Evolutionary conservation across 495 filamentous ascomycete genomes (phyloP).

Genomic region (Trichoderma erinaceum): DNA sequence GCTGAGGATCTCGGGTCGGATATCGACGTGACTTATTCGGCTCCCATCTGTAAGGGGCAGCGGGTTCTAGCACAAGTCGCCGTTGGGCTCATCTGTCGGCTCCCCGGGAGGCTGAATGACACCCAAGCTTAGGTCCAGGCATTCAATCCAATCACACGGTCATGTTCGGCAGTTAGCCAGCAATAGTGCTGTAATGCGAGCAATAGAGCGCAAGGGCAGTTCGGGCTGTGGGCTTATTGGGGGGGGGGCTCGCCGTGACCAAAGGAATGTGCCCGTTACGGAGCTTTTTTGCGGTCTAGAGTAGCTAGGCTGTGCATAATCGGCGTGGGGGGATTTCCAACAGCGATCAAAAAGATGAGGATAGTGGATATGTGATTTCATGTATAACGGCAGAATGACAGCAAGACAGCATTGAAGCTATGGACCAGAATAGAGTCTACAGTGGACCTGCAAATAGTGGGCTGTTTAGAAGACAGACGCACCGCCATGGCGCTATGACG

Average conservation of each 20-base stretch:
- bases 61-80: not conserved
- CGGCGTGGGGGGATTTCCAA: too few relatives aligned
- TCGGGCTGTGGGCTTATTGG: too few relatives aligned
- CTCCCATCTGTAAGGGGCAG: not conserved
- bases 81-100: not conserved
- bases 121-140: not conserved
- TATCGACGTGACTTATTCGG: not conserved
- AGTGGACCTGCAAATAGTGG: not conserved
- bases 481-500: not conserved
- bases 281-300: too few relatives aligned
- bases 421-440: not conserved
- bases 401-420: not conserved
- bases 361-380: too few relatives aligned
- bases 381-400: too few relatives aligned
- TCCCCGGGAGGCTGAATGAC: conserved; percentile 2
- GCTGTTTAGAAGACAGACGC: not conserved
- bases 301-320: too few relatives aligned
- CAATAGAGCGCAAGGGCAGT: not conserved
- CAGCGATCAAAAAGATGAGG: too few relatives aligned
- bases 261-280: too few relatives aligned
- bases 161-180: too few relatives aligned
- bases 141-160: not conserved
- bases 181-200: not conserved
- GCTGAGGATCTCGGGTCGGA: not conserved
- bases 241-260: too few relatives aligned